phyloP scores from a whole-genome alignment of 176 grass and related monocot species.

The Thinopyrum elongatum region DNA sequence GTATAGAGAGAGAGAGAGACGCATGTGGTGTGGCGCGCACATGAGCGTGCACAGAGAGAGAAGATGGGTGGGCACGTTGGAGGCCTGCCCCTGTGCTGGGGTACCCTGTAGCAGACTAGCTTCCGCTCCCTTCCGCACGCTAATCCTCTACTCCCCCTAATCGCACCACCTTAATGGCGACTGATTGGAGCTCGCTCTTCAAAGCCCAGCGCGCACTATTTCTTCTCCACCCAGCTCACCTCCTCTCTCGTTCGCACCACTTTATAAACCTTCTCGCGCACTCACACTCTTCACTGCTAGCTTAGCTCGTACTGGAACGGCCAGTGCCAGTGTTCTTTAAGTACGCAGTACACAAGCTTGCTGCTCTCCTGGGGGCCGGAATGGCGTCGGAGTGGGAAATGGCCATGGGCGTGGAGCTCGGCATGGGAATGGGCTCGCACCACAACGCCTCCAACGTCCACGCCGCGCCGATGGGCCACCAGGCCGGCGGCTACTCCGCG shows the following conservation, averaged over 20 bases:
- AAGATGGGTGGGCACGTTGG: slow-evolving; percentile 68
- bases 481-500: slow-evolving; percentile 25
- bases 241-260: not conserved
- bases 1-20: not conserved
- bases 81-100: slow-evolving; percentile 45
- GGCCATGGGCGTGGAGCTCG: slow-evolving; percentile 60
- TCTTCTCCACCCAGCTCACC: slow-evolving; percentile 26
- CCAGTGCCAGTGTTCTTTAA: slow-evolving; percentile 26
- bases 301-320: slow-evolving; percentile 23
- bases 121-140: slow-evolving; percentile 40
- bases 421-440: slow-evolving; percentile 66
- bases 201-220: slow-evolving; percentile 40
- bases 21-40: slow-evolving; percentile 31
- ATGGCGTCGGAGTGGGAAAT: slow-evolving; percentile 90
- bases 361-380: not conserved
- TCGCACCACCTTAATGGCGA: slow-evolving; percentile 34
- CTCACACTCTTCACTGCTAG: slow-evolving; percentile 16
- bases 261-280: not conserved
- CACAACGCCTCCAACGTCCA: slow-evolving; percentile 37
- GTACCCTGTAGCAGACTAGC: slow-evolving; percentile 14
- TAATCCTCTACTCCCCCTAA: slow-evolving; percentile 35
- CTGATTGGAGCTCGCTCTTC: slow-evolving; percentile 13
- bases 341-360: not conserved
- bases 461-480: slow-evolving; percentile 32
- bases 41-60: slow-evolving; percentile 27